Evolutionary conservation across 2,329 filamentous ascomycete species (phyloP).

Genomic region (Daldinia sp.): DNA sequence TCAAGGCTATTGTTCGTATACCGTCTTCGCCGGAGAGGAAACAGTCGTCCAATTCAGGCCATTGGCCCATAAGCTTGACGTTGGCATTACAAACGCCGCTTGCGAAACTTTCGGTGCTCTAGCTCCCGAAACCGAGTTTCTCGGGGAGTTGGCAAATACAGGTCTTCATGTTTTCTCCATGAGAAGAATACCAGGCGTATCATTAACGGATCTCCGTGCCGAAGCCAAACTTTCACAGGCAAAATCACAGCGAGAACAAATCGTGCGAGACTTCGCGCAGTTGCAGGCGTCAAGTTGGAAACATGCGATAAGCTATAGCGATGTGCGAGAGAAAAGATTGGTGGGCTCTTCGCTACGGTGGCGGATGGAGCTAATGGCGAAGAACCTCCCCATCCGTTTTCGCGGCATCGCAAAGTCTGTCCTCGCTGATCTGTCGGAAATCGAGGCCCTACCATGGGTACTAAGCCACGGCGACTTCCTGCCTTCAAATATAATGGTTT

Average conservation of each 20-base stretch:
- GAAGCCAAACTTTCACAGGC: constrained; percentile 14
- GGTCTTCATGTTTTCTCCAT: constrained; percentile 53
- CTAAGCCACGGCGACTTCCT: constrained; percentile 69
- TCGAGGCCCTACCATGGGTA: constrained; percentile 60
- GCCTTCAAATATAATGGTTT: constrained; percentile 64
- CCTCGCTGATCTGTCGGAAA: constrained; percentile 44
- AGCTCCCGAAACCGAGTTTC: constrained; percentile 52
- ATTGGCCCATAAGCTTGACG: constrained; percentile 52
- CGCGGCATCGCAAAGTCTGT: constrained; percentile 40
- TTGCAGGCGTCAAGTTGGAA: constrained; percentile 53
- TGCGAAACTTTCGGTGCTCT: constrained; percentile 51
- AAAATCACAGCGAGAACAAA: constrained; percentile 37
- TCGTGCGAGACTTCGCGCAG: constrained; percentile 54
- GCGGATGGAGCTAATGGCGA: constrained; percentile 51
- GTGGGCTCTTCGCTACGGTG: constrained; percentile 53
- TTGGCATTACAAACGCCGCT: constrained; percentile 49
- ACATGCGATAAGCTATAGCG: constrained; percentile 30
- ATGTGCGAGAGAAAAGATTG: constrained; percentile 40
- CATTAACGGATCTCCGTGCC: constrained; percentile 48
- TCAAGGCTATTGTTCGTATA: constrained; percentile 64
- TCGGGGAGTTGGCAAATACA: constrained; percentile 48
- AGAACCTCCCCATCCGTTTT: constrained; percentile 50
- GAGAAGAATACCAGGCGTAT: constrained; percentile 52
- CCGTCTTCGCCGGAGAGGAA: constrained; percentile 51
- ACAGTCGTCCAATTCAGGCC: constrained; percentile 60